Conservation (phyloP, 371 early-diverging fungal species). For the Encephalitozoon romaleae region DNA sequence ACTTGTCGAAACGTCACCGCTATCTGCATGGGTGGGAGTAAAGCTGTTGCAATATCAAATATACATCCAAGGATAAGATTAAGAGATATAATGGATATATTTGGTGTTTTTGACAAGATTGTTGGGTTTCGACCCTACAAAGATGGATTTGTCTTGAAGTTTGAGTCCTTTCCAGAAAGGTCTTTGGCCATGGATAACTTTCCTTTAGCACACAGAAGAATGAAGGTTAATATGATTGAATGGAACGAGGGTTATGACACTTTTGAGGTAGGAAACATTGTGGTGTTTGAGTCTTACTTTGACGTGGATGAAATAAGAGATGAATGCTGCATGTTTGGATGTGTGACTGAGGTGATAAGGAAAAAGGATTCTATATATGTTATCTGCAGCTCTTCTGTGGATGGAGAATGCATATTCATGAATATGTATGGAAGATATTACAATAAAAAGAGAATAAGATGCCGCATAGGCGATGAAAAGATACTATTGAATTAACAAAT, state of each 20-base stretch:
- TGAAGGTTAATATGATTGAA: background rate
- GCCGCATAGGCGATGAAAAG: background rate
- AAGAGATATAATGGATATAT: background rate
- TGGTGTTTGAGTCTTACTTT: background rate
- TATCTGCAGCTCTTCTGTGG: background rate
- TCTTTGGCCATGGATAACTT: background rate
- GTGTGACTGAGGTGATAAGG: background rate
- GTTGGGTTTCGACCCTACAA: background rate
- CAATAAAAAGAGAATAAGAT: background rate
- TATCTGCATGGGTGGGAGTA: background rate
- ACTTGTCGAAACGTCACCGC: background rate
- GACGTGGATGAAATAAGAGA: background rate
- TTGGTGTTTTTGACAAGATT: background rate
- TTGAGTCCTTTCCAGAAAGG: background rate
- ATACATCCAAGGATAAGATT: background rate
- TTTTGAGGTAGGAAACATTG: background rate
- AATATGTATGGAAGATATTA: constrained; percentile 12
- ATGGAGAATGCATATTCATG: background rate
- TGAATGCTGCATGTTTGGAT: constrained; percentile 5
- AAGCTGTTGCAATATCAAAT: background rate
- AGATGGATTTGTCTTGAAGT: background rate
- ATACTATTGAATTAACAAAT: background rate
- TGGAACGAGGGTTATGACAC: background rate
- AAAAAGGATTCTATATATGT: background rate
- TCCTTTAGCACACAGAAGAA: background rate